Percentiles rank a stretch among this genome's conserved stretches.
These are phyloP conservation scores for Puccinia triticina DNA, from an alignment of 1,284 basidiomycete genomes.

Conservation along the genomic window DNA sequence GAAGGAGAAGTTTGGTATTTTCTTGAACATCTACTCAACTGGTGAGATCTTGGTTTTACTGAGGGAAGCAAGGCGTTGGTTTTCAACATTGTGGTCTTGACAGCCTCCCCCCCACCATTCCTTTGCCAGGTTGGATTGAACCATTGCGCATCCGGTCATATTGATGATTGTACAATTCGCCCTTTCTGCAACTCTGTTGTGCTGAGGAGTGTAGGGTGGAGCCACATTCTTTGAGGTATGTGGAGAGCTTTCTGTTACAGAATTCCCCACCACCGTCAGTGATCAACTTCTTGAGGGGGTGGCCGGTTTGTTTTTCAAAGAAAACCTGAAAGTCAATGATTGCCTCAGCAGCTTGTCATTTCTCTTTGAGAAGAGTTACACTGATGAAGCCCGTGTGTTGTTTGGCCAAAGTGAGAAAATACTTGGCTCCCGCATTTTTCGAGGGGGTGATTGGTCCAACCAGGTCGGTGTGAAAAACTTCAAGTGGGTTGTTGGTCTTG, in stretches of 20 bases:
- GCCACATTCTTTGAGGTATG: background rate
- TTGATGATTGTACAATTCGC: no score
- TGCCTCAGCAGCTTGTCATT: no score
- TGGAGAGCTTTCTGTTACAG: no score
- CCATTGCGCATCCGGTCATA: no score
- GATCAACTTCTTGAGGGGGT: background rate
- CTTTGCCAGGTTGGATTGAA: background rate
- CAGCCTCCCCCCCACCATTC: constrained; percentile 1
- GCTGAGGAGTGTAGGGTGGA: background rate
- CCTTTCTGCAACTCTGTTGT: no score
- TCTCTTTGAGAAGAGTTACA: background rate
- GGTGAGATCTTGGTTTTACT: background rate
- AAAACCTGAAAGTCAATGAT: background rate
- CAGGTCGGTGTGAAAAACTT: no score
- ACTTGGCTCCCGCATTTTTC: background rate
- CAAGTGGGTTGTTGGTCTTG: no score
- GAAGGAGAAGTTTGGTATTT: background rate
- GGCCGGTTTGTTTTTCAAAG: background rate
- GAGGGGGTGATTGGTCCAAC: background rate
- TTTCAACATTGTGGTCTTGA: background rate
- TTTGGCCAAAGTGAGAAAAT: background rate
- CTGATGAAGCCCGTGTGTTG: background rate
- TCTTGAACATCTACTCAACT: background rate
- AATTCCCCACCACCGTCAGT: background rate
- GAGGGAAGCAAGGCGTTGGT: background rate